Conservation (phyloP, 495 filamentous ascomycete genomes). For the Daldinia loculata region DNA sequence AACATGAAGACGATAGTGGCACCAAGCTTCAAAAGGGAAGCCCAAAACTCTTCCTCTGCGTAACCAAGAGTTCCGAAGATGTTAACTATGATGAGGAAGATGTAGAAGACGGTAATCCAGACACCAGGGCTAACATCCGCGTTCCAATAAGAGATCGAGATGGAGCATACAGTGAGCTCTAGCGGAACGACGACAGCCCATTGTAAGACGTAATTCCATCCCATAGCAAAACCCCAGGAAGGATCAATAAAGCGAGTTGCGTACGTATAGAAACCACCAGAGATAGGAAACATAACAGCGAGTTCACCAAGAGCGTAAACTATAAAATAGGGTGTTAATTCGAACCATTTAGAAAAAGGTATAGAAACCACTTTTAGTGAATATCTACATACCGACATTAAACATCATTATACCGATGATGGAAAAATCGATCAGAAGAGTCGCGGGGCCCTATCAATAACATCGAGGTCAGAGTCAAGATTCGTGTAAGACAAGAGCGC, state of each 20-base stretch:
- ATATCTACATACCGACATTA: conserved; percentile 52
- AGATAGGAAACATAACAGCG: conserved; percentile 75
- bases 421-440: conserved; percentile 62
- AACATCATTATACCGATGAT: conserved; percentile 66
- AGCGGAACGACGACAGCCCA: conserved; percentile 69
- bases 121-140: conserved; percentile 63
- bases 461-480: conserved; percentile 6
- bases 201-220: conserved; percentile 77
- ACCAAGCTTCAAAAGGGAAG: conserved; percentile 63
- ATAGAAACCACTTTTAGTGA: not conserved
- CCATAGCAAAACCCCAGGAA: conserved; percentile 87
- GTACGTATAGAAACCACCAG: conserved; percentile 68
- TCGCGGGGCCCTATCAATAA: conserved; percentile 53
- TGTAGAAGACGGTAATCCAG: conserved; percentile 69
- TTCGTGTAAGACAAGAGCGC: not conserved
- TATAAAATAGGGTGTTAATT: conserved; percentile 26
- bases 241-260: conserved; percentile 79
- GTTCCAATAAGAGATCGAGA: conserved; percentile 67
- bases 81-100: conserved; percentile 67
- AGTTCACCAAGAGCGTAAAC: conserved; percentile 79
- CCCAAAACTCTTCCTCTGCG: conserved; percentile 71
- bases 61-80: conserved; percentile 78
- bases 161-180: conserved; percentile 62
- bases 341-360: not conserved
- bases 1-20: conserved; percentile 77